Evolutionary conservation across 2,329 filamentous ascomycete species (phyloP), one percentile per base, ranked within the genome.

Genomic region (Epichloe elymi): DNA sequence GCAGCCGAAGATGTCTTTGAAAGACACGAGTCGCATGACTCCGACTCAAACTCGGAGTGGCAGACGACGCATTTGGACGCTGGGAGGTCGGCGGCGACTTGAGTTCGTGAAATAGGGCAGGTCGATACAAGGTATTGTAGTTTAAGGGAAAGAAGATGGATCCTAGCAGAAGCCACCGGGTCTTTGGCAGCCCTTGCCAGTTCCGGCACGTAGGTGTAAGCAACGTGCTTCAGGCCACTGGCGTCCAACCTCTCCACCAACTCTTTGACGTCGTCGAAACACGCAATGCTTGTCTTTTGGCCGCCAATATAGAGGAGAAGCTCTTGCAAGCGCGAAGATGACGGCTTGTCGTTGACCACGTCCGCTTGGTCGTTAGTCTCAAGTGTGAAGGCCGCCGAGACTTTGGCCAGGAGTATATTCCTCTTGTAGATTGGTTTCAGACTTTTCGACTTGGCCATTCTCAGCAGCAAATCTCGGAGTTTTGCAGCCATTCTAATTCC

Each of bases 231-330:
- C 7, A 71, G 57, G 6, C 75, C 73, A 0, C 63, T 57, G 2
- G 67, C 61, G 1, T 60, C 64, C 0, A 80, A 65, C 19, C 63
- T 59, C 40, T 72, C 67, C 3, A 73, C 61, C 50, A 73, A 75
- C 1, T 55, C 54, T 53, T 70, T 75, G 40, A 76, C 57, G 46
- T 76, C 74, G 36, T 71, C 68, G 50, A 78, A 77, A 51, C 66
- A 73, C 6, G 67, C 64, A 4, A 65, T 59, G n/a, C 63, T 67
- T 0, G 55, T 54, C n/a, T 59, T 62, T 49, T 71, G 64, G 36
- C 65, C 60, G 2, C 65, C 54, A 19, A 73, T 58, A 43, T 70
- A 70, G 12, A 60, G 57, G 12, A 66, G 51, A 11, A 75, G 53
- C 35, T 67, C 65, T 15, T 53, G 56, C 5, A 70, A 49, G 12